Conservation (phyloP, 164 flowering plant species). For the Vitis rupestris region DNA sequence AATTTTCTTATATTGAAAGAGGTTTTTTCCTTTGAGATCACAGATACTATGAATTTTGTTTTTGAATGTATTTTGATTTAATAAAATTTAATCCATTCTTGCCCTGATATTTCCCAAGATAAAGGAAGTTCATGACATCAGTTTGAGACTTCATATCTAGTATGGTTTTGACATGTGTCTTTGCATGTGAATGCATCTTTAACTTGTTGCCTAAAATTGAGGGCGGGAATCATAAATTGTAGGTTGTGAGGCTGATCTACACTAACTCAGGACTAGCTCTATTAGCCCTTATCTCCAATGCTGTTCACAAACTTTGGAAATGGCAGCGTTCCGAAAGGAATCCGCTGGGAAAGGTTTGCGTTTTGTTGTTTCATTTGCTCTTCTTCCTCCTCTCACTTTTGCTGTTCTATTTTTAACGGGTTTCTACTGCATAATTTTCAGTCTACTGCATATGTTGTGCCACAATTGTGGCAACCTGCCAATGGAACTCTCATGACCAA, state of each 20-base stretch:
- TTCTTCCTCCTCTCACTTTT: background rate
- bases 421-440: slow-evolving; percentile 16
- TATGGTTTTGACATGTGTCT: background rate
- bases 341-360: slow-evolving; percentile 53
- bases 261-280: slow-evolving; percentile 64
- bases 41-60: too few species aligned
- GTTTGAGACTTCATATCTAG: background rate
- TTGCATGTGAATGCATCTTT: background rate
- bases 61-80: too few species aligned
- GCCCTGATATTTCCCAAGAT: too few species aligned
- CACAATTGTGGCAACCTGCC: slow-evolving; percentile 70
- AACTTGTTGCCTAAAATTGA: background rate
- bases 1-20: too few species aligned
- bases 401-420: background rate
- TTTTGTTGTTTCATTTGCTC: background rate
- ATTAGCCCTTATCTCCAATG: slow-evolving; percentile 61
- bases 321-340: slow-evolving; percentile 67
- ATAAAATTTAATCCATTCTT: too few species aligned
- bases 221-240: slow-evolving; percentile 6
- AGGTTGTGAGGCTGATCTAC: slow-evolving; percentile 58
- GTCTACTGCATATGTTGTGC: slow-evolving; percentile 58
- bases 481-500: slow-evolving; percentile 70
- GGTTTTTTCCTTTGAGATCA: too few species aligned
- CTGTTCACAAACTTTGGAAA: slow-evolving; percentile 74
- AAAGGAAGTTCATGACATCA: too few species aligned